A percentile compares a stretch with the other conserved stretches of the same genome.
These are phyloP conservation scores for Taphrina wiesneri DNA, from an alignment of 1,139 yeast species.

Conservation along the genomic window DNA sequence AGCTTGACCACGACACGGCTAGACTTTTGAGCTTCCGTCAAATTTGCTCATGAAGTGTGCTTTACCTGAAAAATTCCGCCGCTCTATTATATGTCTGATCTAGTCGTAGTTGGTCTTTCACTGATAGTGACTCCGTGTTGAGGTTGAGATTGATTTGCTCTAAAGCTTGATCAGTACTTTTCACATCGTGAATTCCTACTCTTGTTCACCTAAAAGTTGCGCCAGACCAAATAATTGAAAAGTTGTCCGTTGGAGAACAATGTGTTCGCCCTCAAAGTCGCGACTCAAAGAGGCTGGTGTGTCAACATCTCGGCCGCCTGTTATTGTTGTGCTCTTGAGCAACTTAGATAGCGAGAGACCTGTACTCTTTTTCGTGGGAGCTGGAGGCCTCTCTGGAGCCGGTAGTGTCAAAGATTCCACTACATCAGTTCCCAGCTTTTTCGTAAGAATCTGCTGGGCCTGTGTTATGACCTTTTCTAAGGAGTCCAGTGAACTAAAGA, in stretches of 20 bases:
- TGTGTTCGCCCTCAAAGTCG: conserved; percentile 4
- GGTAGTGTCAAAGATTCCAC: neutral
- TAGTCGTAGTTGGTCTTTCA: conserved; percentile 20
- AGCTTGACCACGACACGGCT: conserved; percentile 25
- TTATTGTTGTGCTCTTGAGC: neutral
- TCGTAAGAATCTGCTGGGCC: conserved; percentile 14
- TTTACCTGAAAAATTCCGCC: conserved; percentile 21
- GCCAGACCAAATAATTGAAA: conserved; percentile 5
- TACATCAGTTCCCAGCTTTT: conserved; percentile 9
- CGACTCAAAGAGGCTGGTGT: neutral
- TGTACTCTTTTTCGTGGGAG: conserved; percentile 10
- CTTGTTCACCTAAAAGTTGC: conserved; percentile 4
- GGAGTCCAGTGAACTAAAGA: conserved; percentile 5
- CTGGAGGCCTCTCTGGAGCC: neutral
- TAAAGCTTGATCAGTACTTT: neutral
- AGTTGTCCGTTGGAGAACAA: neutral
- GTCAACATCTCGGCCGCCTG: neutral
- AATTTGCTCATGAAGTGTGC: neutral
- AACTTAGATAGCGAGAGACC: conserved; percentile 8
- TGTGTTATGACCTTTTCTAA: conserved; percentile 5
- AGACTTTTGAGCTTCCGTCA: neutral
- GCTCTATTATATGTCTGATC: conserved; percentile 18
- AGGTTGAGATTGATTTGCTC: conserved; percentile 16
- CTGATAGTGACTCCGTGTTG: conserved; percentile 11
- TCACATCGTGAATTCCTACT: neutral